phyloP scores from a whole-genome alignment of 805 yeast species.

The Saccharomycopsis capsularis region DNA sequence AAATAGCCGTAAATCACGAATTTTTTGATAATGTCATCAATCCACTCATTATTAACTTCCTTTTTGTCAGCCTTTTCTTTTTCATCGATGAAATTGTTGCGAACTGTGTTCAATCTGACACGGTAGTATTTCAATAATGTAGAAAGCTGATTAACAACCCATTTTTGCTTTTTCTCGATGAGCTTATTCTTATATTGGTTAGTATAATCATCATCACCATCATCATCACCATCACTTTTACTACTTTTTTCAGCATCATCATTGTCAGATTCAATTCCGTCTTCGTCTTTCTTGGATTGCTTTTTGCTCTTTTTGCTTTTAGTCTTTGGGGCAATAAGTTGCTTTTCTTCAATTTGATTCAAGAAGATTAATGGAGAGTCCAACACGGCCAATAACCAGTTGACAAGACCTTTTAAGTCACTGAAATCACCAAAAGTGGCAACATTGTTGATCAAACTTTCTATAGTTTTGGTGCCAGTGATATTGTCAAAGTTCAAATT shows the following conservation, averaged over 20 bases:
- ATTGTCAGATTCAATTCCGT: slow-evolving; percentile 21
- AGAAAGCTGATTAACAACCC: slow-evolving; percentile 53
- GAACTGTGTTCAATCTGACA: slow-evolving; percentile 29
- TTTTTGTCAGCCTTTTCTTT: not conserved
- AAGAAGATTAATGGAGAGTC: slow-evolving; percentile 21
- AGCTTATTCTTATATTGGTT: slow-evolving; percentile 23
- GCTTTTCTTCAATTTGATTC: slow-evolving; percentile 25
- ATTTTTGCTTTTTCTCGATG: slow-evolving; percentile 36
- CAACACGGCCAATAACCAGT: slow-evolving; percentile 23
- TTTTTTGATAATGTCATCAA: slow-evolving; percentile 28
- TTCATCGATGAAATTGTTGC: slow-evolving; percentile 17
- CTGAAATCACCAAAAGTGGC: slow-evolving; percentile 22
- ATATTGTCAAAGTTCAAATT: slow-evolving; percentile 67
- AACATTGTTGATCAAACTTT: slow-evolving; percentile 31
- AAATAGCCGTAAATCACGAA: slow-evolving; percentile 23
- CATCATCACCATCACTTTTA: slow-evolving; percentile 18
- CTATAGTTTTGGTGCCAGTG: slow-evolving; percentile 65
- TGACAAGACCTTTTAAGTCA: slow-evolving; percentile 13
- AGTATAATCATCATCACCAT: slow-evolving; percentile 7
- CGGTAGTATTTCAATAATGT: slow-evolving; percentile 37
- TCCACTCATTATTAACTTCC: slow-evolving; percentile 25
- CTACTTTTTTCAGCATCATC: slow-evolving; percentile 19
- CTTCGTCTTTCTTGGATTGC: not conserved
- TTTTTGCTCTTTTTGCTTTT: slow-evolving; percentile 26
- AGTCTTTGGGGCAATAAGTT: slow-evolving; percentile 13